Evolutionary conservation across 1,284 basidiomycete genomes (phyloP).

Genomic region (Rugiboletus extremiorientalis): DNA sequence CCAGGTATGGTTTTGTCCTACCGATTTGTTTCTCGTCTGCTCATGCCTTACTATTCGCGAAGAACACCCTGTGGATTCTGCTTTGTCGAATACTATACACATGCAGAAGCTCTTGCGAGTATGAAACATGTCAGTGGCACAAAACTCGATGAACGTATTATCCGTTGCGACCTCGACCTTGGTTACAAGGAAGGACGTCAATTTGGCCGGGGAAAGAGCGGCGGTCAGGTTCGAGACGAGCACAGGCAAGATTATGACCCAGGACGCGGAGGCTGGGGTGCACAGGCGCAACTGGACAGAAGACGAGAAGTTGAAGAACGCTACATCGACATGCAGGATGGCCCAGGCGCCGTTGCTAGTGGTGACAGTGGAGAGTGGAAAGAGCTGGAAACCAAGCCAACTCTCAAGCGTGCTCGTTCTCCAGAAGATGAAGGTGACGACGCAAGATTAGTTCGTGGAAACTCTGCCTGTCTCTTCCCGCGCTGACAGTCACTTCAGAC

Average conservation of each 20-base stretch:
- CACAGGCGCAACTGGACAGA: slow-evolving; percentile 82
- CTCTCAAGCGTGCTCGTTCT: slow-evolving; percentile 66
- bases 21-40: not conserved
- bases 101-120: slow-evolving; percentile 90
- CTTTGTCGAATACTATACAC: slow-evolving; percentile 98
- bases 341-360: slow-evolving; percentile 77
- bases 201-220: slow-evolving; percentile 95
- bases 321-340: slow-evolving; percentile 83
- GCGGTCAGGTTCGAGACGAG: slow-evolving; percentile 95
- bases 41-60: slow-evolving; percentile 10
- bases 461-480: not conserved
- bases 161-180: slow-evolving; percentile 97
- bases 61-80: slow-evolving; percentile 99
- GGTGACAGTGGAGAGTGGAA: slow-evolving; percentile 89
- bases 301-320: slow-evolving; percentile 86
- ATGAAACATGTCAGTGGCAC: slow-evolving; percentile 96
- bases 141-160: slow-evolving; percentile 98
- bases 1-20: slow-evolving; percentile 55
- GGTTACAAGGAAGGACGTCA: slow-evolving; percentile 97
- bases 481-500: slow-evolving; percentile 32
- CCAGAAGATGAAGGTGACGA: slow-evolving; percentile 68
- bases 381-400: slow-evolving; percentile 46
- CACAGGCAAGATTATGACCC: slow-evolving; percentile 97
- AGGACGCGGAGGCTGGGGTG: slow-evolving; percentile 95
- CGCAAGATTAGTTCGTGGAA: slow-evolving; percentile 49